Evolutionary conservation across 2,329 filamentous ascomycete species (phyloP).

Genomic region (Exophiala dermatitidis): DNA sequence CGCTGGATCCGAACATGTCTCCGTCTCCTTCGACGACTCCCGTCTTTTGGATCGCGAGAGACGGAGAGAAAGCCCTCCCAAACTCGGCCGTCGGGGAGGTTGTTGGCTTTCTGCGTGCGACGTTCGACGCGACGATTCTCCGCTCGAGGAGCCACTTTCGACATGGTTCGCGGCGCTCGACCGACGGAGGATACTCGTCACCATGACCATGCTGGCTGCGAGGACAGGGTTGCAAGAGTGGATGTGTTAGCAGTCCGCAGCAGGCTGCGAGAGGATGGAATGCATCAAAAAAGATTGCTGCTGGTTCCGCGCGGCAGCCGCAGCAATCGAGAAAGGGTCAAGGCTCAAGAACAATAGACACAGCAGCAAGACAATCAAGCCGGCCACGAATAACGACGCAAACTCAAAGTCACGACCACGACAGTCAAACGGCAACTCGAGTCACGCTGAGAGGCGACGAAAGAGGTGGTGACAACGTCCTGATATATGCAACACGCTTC

Average conservation of each 20-base stretch:
- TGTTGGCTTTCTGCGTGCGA: conserved; percentile 6
- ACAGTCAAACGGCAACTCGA: no score
- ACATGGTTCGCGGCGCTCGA: conserved; percentile 5
- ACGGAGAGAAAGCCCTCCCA: conserved; percentile 12
- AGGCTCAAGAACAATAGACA: no score
- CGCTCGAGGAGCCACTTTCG: conserved; percentile 12
- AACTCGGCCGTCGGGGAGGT: conserved; percentile 12
- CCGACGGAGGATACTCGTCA: conserved; percentile 10
- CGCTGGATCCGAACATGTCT: neutral
- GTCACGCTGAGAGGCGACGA: no score
- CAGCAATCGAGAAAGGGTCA: no score
- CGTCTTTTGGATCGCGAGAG: conserved; percentile 15
- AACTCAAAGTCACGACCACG: no score
- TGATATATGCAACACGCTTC: no score
- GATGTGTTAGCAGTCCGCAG: neutral
- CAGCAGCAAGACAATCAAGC: no score
- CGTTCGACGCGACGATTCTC: conserved; percentile 13
- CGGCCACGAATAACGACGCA: no score
- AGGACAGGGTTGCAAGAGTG: no score
- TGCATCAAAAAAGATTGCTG: neutral
- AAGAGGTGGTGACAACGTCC: no score
- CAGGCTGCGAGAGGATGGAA: neutral
- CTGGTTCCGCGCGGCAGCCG: neutral
- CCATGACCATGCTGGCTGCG: conserved; percentile 3
- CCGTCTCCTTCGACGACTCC: conserved; percentile 1